phyloP scores from a whole-genome alignment of 352 stramenopile species.

The Phytophthora boehmeriae region DNA sequence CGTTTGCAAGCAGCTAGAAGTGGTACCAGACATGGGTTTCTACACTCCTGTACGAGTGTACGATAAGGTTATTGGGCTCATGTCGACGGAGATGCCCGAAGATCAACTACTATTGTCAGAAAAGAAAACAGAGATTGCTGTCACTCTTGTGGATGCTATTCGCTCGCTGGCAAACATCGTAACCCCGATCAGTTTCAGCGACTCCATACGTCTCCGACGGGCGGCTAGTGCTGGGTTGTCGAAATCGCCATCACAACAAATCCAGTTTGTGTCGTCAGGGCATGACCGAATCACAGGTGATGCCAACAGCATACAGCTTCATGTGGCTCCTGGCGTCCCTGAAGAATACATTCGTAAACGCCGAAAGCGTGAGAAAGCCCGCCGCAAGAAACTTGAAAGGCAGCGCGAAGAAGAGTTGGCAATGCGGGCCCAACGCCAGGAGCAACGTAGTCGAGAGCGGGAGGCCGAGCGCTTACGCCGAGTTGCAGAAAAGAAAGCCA shows the following conservation, averaged over 20 bases:
- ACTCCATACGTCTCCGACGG: constrained; percentile 62
- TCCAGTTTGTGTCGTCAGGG: constrained; percentile 64
- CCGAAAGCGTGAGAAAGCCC: constrained; percentile 83
- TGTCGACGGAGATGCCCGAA: constrained; percentile 85
- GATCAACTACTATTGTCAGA: constrained; percentile 81
- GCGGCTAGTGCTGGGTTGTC: constrained; percentile 51
- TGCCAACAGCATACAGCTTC: constrained; percentile 48
- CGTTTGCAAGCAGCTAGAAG: constrained; percentile 76
- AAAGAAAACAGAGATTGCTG: constrained; percentile 89
- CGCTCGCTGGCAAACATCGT: constrained; percentile 47
- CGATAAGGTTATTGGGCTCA: constrained; percentile 77
- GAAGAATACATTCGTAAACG: constrained; percentile 88
- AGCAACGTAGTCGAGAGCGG: constrained; percentile 62
- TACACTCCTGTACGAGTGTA: constrained; percentile 83
- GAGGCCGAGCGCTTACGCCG: constrained; percentile 78
- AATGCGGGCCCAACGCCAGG: constrained; percentile 69
- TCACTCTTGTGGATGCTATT: constrained; percentile 84
- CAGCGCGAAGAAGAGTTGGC: constrained; percentile 80
- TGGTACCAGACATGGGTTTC: constrained; percentile 82
- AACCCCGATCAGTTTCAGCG: constrained; percentile 78
- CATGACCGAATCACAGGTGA: constrained; percentile 56
- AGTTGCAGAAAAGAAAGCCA: constrained; percentile 88
- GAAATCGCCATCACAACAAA: constrained; percentile 61
- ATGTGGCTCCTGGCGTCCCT: constrained; percentile 67
- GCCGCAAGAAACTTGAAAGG: constrained; percentile 72